A percentile compares a stretch with the other conserved stretches of the same genome.
Conservation (phyloP, 164 flowering plant genomes). For the Hamamelis virginiana region DNA sequence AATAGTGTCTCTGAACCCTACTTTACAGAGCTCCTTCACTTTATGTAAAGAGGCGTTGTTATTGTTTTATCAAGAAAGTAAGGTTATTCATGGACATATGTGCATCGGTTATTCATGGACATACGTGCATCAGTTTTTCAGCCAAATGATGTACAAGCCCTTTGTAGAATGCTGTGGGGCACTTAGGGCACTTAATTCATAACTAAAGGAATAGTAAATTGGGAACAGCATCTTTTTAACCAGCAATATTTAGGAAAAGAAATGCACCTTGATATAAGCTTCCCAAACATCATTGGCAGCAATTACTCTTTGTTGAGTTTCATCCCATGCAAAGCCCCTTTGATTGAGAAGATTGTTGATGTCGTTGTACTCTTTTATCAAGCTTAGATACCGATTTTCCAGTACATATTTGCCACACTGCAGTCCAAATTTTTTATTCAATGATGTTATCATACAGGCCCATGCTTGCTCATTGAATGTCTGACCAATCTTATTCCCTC, state of each 20-base stretch:
- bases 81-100: too few relatives aligned
- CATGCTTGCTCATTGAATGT: conserved; percentile 37
- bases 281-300: conserved; percentile 46
- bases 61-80: too few relatives aligned
- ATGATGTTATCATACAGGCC: conserved; percentile 27
- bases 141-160: too few relatives aligned
- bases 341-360: conserved; percentile 35
- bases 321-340: conserved; percentile 46
- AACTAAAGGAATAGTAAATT: not conserved
- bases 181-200: too few relatives aligned
- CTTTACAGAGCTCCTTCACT: too few relatives aligned
- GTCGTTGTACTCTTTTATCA: conserved; percentile 39
- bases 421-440: conserved; percentile 35
- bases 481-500: conserved; percentile 25
- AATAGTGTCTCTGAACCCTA: too few relatives aligned
- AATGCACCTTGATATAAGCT: conserved; percentile 39
- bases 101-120: too few relatives aligned
- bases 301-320: conserved; percentile 26
- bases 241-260: not conserved
- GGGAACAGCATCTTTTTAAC: too few relatives aligned
- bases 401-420: conserved; percentile 29
- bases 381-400: conserved; percentile 28
- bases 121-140: too few relatives aligned
- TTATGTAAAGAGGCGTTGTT: too few relatives aligned
- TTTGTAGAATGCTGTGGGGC: too few relatives aligned